A percentile compares a stretch with the other conserved stretches of the same genome.
phyloP scores from a whole-genome alignment of 169 alveolate species.

The Eimeria brunetti region DNA sequence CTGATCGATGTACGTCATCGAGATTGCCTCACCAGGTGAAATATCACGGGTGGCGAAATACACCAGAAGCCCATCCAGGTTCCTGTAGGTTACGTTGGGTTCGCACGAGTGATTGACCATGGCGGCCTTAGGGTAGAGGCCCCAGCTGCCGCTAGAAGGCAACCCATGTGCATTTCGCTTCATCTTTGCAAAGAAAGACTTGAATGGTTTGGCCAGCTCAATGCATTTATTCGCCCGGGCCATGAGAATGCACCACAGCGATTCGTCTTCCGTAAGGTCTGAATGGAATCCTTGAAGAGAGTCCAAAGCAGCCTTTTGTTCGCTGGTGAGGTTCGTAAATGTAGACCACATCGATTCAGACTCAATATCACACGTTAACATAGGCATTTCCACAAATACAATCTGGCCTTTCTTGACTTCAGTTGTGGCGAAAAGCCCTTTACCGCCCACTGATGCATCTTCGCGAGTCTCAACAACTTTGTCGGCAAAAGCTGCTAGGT shows the following conservation, averaged over 20 bases:
- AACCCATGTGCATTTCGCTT: slow-evolving; percentile 71
- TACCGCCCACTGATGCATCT: slow-evolving; percentile 40
- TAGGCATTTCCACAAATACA: slow-evolving; percentile 70
- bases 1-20: slow-evolving; percentile 76
- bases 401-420: slow-evolving; percentile 33
- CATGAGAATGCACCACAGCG: slow-evolving; percentile 54
- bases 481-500: slow-evolving; percentile 52
- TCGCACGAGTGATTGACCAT: slow-evolving; percentile 73
- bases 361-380: slow-evolving; percentile 63
- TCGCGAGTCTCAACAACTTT: slow-evolving; percentile 50
- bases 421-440: slow-evolving; percentile 48
- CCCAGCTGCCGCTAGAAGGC: slow-evolving; percentile 66
- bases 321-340: slow-evolving; percentile 48
- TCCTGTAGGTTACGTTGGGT: slow-evolving; percentile 77
- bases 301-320: slow-evolving; percentile 50
- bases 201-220: slow-evolving; percentile 51
- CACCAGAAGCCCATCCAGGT: slow-evolving; percentile 76
- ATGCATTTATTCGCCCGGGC: slow-evolving; percentile 34
- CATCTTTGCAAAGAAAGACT: slow-evolving; percentile 64
- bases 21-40: slow-evolving; percentile 6
- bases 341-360: slow-evolving; percentile 73
- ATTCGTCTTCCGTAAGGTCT: slow-evolving; percentile 62
- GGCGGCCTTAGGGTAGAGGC: slow-evolving; percentile 73
- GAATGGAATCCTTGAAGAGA: slow-evolving; percentile 70
- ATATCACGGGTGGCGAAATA: slow-evolving; percentile 72